Evolutionary conservation across 2,329 filamentous ascomycete genomes (phyloP).

Genomic region (Lachnellula suecica): DNA sequence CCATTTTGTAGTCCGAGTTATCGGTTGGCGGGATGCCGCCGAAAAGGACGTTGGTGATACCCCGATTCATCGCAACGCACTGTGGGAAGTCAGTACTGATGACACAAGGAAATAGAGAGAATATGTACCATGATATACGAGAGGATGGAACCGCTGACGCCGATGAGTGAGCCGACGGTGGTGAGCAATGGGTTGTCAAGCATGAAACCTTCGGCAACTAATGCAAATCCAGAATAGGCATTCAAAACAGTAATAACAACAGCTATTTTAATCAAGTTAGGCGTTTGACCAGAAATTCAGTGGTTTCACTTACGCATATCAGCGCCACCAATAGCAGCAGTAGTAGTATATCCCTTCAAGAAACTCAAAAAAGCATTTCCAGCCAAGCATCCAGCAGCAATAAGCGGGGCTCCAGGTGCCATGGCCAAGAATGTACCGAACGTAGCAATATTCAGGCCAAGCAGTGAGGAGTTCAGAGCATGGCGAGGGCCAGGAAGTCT

Average conservation of each 20-base stretch:
- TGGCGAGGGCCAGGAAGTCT: conserved; percentile 71
- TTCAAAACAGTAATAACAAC: conserved; percentile 90
- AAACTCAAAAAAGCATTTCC: conserved; percentile 79
- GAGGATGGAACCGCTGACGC: conserved; percentile 84
- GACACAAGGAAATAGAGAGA: neutral
- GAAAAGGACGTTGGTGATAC: conserved; percentile 85
- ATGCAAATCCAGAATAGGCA: conserved; percentile 85
- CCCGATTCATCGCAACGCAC: conserved; percentile 89
- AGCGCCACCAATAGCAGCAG: conserved; percentile 84
- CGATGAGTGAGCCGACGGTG: conserved; percentile 82
- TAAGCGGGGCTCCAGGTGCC: conserved; percentile 74
- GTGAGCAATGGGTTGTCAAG: conserved; percentile 83
- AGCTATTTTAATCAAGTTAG: no score
- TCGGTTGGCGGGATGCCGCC: conserved; percentile 71
- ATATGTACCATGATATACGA: conserved; percentile 67
- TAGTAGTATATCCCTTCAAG: conserved; percentile 84
- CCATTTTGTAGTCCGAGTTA: conserved; percentile 68
- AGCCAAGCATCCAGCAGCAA: conserved; percentile 75
- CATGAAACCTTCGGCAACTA: conserved; percentile 92
- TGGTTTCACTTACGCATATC: conserved; percentile 81
- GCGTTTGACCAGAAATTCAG: no score
- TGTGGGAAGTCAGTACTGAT: conserved; percentile 37
- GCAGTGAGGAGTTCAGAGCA: conserved; percentile 69
- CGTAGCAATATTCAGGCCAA: conserved; percentile 76
- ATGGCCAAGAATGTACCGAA: conserved; percentile 83